Percentiles rank a stretch among this genome's conserved stretches.
Evolutionary conservation across 345 rosid genomes (phyloP).

Genomic region (Eutrema japonicum): DNA sequence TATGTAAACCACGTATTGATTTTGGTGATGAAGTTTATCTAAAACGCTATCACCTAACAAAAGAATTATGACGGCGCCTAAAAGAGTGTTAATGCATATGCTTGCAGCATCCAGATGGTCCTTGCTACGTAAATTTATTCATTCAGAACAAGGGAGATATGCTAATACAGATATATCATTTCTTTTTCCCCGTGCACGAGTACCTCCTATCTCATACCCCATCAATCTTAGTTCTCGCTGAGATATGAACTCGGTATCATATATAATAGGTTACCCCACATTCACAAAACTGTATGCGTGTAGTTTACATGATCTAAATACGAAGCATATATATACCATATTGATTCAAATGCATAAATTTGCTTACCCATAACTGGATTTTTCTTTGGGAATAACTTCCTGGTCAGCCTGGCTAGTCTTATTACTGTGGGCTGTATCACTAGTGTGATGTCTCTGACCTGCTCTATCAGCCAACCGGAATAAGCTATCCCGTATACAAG

Average conservation of each 20-base stretch:
- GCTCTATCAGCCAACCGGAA: conserved; percentile 92
- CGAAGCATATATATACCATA: neutral
- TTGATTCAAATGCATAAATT: conserved; percentile 22
- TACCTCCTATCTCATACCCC: neutral
- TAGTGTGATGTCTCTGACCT: conserved; percentile 66
- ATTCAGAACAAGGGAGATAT: neutral
- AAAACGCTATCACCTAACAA: neutral
- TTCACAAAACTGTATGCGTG: conserved; percentile 16
- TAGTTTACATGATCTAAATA: conserved; percentile 10
- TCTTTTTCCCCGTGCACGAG: neutral
- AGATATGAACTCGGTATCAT: neutral
- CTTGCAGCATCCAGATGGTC: neutral
- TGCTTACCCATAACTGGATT: conserved; percentile 59
- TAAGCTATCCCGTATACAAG: conserved; percentile 92
- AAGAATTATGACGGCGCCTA: conserved; percentile 3
- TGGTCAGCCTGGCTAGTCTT: conserved; percentile 58
- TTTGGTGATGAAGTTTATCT: conserved; percentile 12
- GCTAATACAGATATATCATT: neutral
- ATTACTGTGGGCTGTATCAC: conserved; percentile 59
- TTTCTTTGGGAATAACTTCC: conserved; percentile 51
- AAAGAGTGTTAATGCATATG: neutral
- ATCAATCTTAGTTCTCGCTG: neutral
- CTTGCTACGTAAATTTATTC: neutral
- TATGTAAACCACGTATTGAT: conserved; percentile 18
- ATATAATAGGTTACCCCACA: conserved; percentile 7